Base-by-base conservation (phyloP, 2,329 filamentous ascomycete genomes). In the Cordyceps fumosorosea region DNA sequence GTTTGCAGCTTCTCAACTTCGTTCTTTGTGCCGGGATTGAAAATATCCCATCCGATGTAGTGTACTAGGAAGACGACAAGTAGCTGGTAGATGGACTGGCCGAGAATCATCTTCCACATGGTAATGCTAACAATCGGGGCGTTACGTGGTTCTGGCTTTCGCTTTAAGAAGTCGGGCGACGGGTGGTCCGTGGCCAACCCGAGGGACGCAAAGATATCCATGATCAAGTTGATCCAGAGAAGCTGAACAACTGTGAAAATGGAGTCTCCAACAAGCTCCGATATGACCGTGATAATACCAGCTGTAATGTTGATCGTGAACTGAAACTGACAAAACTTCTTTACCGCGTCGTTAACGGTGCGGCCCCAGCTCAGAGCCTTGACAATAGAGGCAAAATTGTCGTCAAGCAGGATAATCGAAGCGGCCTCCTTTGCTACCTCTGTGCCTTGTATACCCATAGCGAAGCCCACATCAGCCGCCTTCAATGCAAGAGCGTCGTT, bases 41-140 rank as follows among this genome's bases (percentile, higher is more conserved):
- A 74, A 63, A 84, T 80, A 63, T 80, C 81, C 63, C 79, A 74
- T 44, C 84, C 82, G 2, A 80, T 80, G 65, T 84, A 83, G 64
- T 85, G 83, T 56, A 91, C 80, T 61, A 87, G 80, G 64, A 91
- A 84, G 0, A 87, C 64, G 10, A 73, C 69, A 5, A 89, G 81
- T 0, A 91, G 80, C 71, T 91, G 88, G 71, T 89, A 91, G 64
- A 90, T 80, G 4, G 87, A 81, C 70, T 91, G 87, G 0, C 88
- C 88, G 54, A 90, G 81, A 63, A 91, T 91, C 89, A 91, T 92
- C 76, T 91, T 91, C 88, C 88, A 89, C 89, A 91, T 91, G 32
- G 84, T 87, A 51, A 87, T 75, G 1, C 85, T 89, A 66, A 91
- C 89, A 29, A 74, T 68, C 3, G 71, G 66, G 0, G 73, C 68